Conservation (phyloP, 2,329 filamentous ascomycete genomes). For the Penicillium sp. region DNA sequence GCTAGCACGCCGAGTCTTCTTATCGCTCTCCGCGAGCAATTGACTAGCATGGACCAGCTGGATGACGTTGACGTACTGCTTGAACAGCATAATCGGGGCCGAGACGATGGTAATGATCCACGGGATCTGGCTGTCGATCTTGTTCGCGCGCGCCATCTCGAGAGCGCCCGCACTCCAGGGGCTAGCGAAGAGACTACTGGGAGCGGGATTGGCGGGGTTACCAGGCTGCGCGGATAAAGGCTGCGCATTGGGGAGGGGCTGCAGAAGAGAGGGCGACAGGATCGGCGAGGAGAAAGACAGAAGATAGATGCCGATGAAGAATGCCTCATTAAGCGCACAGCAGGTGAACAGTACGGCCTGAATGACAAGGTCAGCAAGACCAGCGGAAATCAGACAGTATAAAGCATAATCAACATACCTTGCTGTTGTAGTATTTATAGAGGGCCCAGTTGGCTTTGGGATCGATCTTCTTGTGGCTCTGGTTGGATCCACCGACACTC, state of each 20-base stretch:
- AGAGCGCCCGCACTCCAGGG: conserved; percentile 89
- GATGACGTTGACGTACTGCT: conserved; percentile 90
- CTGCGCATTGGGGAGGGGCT: conserved; percentile 53
- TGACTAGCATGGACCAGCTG: conserved; percentile 90
- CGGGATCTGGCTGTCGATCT: conserved; percentile 70
- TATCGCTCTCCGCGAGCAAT: conserved; percentile 89
- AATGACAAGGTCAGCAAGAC: conserved; percentile 1
- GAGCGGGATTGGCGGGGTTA: conserved; percentile 61
- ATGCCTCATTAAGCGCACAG: conserved; percentile 87
- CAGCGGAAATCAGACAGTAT: background rate
- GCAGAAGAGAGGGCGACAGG: conserved; percentile 76
- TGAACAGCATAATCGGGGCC: conserved; percentile 79
- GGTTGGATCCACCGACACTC: conserved; percentile 71
- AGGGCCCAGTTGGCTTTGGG: conserved; percentile 80
- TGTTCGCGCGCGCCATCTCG: conserved; percentile 89
- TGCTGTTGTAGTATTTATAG: conserved; percentile 96
- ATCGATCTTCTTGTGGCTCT: conserved; percentile 91
- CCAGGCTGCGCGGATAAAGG: conserved; percentile 57
- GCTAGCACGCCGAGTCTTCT: conserved; percentile 45
- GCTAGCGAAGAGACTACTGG: conserved; percentile 73
- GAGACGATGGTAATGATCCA: conserved; percentile 78
- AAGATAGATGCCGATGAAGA: conserved; percentile 97
- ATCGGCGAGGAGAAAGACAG: conserved; percentile 91
- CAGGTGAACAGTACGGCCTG: conserved; percentile 86
- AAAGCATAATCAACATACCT: conserved; percentile 51